Evolutionary conservation across 805 yeast genomes (phyloP).

Genomic region (Ogataea degrootiae): DNA sequence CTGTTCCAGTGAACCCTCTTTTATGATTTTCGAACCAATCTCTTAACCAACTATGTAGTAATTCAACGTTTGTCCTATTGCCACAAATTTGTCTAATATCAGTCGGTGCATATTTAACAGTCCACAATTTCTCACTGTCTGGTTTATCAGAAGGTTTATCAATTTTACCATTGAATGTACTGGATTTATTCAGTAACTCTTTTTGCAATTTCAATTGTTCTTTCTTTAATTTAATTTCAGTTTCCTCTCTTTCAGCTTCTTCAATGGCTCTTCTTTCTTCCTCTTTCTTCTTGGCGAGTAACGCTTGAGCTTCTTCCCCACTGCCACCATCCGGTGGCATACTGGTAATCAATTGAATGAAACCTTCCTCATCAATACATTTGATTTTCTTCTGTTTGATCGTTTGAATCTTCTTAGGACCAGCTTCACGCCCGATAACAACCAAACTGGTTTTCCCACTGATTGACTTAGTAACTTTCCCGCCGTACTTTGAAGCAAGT

Average conservation of each 20-base stretch:
- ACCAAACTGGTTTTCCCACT: constrained; percentile 83
- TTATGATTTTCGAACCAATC: constrained; percentile 65
- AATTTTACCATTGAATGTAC: constrained; percentile 4
- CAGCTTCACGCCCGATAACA: constrained; percentile 93
- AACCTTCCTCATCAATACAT: constrained; percentile 85
- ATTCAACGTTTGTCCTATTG: constrained; percentile 68
- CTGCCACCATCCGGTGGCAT: constrained; percentile 94
- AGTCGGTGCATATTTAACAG: constrained; percentile 87
- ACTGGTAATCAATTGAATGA: constrained; percentile 59
- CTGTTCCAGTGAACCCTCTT: constrained; percentile 51
- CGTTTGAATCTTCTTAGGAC: constrained; percentile 86
- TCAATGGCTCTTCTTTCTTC: constrained; percentile 56
- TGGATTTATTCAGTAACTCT: constrained; percentile 10
- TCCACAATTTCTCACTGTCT: constrained; percentile 76
- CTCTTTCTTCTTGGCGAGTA: constrained; percentile 60
- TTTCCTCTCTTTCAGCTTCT: constrained; percentile 47
- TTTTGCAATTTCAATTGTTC: constrained; percentile 20
- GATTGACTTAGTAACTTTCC: constrained; percentile 80
- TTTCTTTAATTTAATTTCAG: constrained; percentile 29
- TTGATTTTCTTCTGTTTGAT: constrained; percentile 71
- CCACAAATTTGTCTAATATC: constrained; percentile 80
- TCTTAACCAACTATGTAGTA: constrained; percentile 67
- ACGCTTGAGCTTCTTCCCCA: constrained; percentile 72
- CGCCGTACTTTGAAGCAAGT: constrained; percentile 83
- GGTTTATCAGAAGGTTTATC: constrained; percentile 34